Conservation (phyloP, 805 yeast genomes). For the Ogataea angusta region DNA sequence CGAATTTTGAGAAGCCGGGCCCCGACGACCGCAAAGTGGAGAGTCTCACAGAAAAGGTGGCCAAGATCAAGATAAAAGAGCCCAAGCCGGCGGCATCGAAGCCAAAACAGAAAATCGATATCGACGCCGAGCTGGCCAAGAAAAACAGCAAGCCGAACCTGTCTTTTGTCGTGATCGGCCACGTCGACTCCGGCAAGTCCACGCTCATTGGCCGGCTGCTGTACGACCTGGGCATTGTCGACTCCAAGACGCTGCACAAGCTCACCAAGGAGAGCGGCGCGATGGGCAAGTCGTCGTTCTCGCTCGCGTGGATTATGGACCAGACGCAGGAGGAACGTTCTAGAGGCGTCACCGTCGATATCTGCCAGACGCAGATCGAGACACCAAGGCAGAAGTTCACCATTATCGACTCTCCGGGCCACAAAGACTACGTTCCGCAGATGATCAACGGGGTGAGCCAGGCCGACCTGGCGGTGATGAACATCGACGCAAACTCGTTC, state of each 20-base stretch:
- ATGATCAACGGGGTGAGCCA: constrained; percentile 82
- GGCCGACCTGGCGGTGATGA: constrained; percentile 71
- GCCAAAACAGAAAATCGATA: constrained; percentile 43
- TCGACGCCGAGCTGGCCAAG: constrained; percentile 37
- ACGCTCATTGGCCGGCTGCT: constrained; percentile 74
- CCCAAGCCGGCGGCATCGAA: constrained; percentile 32
- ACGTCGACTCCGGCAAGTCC: constrained; percentile 83
- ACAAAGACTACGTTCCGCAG: constrained; percentile 77
- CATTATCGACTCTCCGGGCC: constrained; percentile 84
- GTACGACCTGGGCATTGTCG: constrained; percentile 64
- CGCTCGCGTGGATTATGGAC: constrained; percentile 83
- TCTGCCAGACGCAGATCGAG: constrained; percentile 65
- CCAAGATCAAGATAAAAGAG: constrained; percentile 21
- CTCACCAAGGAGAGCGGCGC: constrained; percentile 61
- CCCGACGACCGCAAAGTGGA: constrained; percentile 64
- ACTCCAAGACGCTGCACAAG: constrained; percentile 59
- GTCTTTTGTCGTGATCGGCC: constrained; percentile 80
- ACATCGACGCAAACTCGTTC: constrained; percentile 71
- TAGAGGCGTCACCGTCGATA: constrained; percentile 78
- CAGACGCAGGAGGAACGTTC: constrained; percentile 72
- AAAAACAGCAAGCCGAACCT: constrained; percentile 48
- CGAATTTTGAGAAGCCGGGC: constrained; percentile 65
- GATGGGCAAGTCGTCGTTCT: constrained; percentile 74
- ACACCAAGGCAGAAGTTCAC: constrained; percentile 55
- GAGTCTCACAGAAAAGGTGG: constrained; percentile 24